Evolutionary conservation across 352 stramenopile genomes (phyloP).

Genomic region (Pythium folliculosum): DNA sequence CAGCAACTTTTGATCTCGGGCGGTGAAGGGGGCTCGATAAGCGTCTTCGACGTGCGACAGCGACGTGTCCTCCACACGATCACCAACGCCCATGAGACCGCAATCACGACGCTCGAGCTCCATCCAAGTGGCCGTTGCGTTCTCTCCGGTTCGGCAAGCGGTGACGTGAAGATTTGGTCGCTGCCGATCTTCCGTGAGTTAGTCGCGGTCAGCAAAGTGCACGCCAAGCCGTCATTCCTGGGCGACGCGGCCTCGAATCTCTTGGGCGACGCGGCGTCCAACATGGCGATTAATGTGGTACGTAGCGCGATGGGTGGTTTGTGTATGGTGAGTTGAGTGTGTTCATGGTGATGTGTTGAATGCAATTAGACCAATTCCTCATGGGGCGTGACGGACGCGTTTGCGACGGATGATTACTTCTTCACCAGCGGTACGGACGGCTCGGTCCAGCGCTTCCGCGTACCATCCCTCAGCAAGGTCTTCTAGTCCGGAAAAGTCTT

Average conservation of each 20-base stretch:
- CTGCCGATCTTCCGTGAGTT: conserved; percentile 84
- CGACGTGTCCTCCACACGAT: conserved; percentile 86
- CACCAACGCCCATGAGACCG: conserved; percentile 81
- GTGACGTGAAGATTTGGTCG: conserved; percentile 89
- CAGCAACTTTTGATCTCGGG: conserved; percentile 86
- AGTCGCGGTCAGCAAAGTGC: conserved; percentile 68
- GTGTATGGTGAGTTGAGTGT: background rate
- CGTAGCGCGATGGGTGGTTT: conserved; percentile 2
- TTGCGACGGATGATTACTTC: conserved; percentile 80
- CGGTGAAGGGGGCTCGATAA: conserved; percentile 75
- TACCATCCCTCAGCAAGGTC: conserved; percentile 46
- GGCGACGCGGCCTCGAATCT: conserved; percentile 76
- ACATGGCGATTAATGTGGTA: conserved; percentile 87
- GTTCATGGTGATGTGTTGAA: background rate
- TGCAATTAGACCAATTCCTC: conserved; percentile 63
- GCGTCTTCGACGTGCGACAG: conserved; percentile 85
- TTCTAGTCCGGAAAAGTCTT: conserved; percentile 14
- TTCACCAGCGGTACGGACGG: conserved; percentile 85
- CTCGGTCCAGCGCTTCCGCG: conserved; percentile 72
- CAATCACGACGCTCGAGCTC: conserved; percentile 79
- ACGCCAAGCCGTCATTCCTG: conserved; percentile 81
- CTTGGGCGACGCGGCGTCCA: conserved; percentile 76
- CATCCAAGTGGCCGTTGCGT: conserved; percentile 82
- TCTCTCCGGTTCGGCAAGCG: conserved; percentile 78
- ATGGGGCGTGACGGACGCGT: conserved; percentile 80